Evolutionary conservation across 306 rosid genomes (phyloP), one percentile per base, ranked within the genome.

Genomic region (Medicago arabica): DNA sequence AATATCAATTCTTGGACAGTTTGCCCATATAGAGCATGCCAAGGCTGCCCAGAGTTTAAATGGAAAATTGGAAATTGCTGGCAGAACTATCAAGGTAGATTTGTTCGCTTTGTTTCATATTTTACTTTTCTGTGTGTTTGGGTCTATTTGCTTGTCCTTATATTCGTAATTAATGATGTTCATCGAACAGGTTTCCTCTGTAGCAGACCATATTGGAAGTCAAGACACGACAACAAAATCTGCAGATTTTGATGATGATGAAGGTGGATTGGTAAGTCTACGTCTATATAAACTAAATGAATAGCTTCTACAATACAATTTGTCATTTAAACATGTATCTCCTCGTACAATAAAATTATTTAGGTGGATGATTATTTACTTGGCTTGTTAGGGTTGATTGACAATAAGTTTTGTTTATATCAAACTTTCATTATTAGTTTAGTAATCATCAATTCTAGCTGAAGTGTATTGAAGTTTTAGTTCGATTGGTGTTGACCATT

Each of bases 31-130:
- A 50, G 99, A 95, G 83, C 93, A 92, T 85, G 92, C 99, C 19
- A 95, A 92, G 82, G 96, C 97, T 62, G 99, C 99, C 72, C 97
- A 89, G 86, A 89, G 96, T 88, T 89, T 95, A 86, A 95, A 95
- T 77, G 99, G 99, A 59, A 92, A 90, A 77, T 81, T 95, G 85
- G 99, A 95, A 72, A 89, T 95, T 82, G 99, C 99, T 77, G 97
- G 97, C 68, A 89, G 99, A 79, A 89, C 85, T 62, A 89, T 95
- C 76, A 95, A 95, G 97, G 99, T 94, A 75, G 60, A 28, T 9
- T 69, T 76, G 15, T 69, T 19, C 51, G 4, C 28, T 11, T 71
- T 17, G 10, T 44, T 67, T 68, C 46, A 15, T 68, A 15, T 44
- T 19, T 21, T 36, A 38, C 28, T 9, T 64, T 31, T 66, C 16